Conservation (phyloP, 73 alveolate genomes). For the Blepharisma japonicum region DNA sequence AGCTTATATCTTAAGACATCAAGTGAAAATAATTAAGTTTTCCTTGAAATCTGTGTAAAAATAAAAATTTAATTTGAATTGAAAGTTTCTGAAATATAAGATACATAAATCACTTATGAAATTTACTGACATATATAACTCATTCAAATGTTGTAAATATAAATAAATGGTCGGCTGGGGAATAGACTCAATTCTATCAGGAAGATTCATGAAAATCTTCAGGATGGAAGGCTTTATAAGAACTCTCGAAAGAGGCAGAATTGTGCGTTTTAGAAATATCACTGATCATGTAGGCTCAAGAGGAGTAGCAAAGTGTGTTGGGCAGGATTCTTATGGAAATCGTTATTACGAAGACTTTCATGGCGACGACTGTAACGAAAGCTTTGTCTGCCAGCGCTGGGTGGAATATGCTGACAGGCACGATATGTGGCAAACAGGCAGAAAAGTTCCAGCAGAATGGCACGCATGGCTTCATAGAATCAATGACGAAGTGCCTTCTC, state of each 20-base stretch:
- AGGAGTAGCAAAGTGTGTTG: constrained; percentile 62
- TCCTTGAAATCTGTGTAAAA: no score
- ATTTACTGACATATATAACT: no score
- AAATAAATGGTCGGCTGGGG: constrained; percentile 34
- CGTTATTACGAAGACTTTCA: constrained; percentile 70
- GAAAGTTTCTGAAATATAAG: no score
- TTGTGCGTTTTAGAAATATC: constrained; percentile 42
- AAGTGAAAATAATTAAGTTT: no score
- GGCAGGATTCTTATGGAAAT: constrained; percentile 64
- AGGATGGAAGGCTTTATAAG: constrained; percentile 65
- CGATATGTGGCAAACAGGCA: constrained; percentile 41
- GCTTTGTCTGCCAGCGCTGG: constrained; percentile 50
- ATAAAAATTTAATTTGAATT: no score
- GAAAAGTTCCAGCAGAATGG: constrained; percentile 71
- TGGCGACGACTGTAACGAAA: constrained; percentile 47
- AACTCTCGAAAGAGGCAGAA: constrained; percentile 62
- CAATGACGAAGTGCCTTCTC: constrained; percentile 66
- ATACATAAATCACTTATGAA: no score
- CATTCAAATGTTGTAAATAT: neutral
- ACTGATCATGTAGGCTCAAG: constrained; percentile 65
- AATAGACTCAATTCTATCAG: constrained; percentile 37
- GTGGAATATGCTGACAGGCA: constrained; percentile 65
- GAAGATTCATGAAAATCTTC: constrained; percentile 62
- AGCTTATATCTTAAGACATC: no score
- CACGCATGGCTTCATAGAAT: constrained; percentile 69